Evolutionary conservation across 345 rosid genomes (phyloP).

Genomic region (Mallotus nudiflorus): DNA sequence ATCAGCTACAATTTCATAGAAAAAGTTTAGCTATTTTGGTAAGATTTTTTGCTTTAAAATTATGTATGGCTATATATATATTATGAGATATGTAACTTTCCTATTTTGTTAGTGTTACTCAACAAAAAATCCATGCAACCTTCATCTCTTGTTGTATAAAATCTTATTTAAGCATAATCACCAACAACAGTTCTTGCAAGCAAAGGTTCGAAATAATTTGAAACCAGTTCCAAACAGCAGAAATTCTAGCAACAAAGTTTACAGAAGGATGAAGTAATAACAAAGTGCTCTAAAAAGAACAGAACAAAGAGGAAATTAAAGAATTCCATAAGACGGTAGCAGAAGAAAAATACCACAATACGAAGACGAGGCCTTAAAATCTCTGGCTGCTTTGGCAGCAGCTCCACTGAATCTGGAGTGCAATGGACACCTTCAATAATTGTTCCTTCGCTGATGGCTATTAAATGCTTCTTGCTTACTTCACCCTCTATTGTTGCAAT

Average conservation of each 20-base stretch:
- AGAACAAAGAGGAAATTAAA: neutral
- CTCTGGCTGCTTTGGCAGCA: constrained; percentile 76
- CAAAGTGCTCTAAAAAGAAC: neutral
- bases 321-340: neutral
- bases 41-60: neutral
- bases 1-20: neutral
- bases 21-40: neutral
- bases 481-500: constrained; percentile 71
- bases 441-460: constrained; percentile 72
- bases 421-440: constrained; percentile 74
- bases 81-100: no score
- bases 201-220: neutral
- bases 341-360: constrained; percentile 61
- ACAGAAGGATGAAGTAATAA: neutral
- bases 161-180: neutral
- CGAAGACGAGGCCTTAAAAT: constrained; percentile 69
- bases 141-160: no score
- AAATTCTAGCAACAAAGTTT: neutral
- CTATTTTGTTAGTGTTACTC: no score
- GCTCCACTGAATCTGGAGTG: constrained; percentile 85
- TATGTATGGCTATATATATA: no score
- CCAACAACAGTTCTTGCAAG: neutral
- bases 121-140: no score
- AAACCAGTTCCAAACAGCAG: neutral
- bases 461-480: constrained; percentile 63